A percentile compares a stretch with the other conserved stretches of the same genome.
Evolutionary conservation across 176 grass and related monocot species (phyloP).

Genomic region (Bolboschoenus planiculmis): DNA sequence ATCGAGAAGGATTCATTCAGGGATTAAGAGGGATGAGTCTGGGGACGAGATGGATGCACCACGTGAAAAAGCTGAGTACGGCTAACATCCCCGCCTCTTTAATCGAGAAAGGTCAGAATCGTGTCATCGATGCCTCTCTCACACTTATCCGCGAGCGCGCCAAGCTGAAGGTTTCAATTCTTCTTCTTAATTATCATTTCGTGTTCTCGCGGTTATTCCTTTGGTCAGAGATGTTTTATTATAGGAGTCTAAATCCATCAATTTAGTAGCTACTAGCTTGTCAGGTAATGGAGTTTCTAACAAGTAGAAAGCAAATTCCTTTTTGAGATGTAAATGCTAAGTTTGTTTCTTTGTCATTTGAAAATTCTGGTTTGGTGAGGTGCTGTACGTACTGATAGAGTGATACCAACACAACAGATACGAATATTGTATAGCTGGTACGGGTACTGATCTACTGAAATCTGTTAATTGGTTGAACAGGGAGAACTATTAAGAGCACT

Average conservation of each 20-base stretch:
- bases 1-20: neutral
- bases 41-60: conserved; percentile 59
- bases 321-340: neutral
- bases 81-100: conserved; percentile 51
- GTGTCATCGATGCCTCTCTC: conserved; percentile 93
- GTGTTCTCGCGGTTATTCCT: neutral
- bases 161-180: conserved; percentile 70
- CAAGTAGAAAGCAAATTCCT: neutral
- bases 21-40: conserved; percentile 28
- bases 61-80: conserved; percentile 50
- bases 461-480: conserved; percentile 16
- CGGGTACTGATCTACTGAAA: neutral
- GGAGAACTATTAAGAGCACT: conserved; percentile 74
- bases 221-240: neutral
- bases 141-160: conserved; percentile 94
- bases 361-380: neutral
- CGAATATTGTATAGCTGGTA: neutral
- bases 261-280: neutral
- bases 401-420: neutral
- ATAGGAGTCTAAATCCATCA: neutral
- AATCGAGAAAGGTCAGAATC: conserved; percentile 70
- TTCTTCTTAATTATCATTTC: neutral
- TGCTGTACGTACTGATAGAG: neutral
- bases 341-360: neutral
- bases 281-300: neutral